These are phyloP conservation scores for Globisporangium carolinianum DNA, from an alignment of 352 stramenopile genomes.

Conservation along the genomic window DNA sequence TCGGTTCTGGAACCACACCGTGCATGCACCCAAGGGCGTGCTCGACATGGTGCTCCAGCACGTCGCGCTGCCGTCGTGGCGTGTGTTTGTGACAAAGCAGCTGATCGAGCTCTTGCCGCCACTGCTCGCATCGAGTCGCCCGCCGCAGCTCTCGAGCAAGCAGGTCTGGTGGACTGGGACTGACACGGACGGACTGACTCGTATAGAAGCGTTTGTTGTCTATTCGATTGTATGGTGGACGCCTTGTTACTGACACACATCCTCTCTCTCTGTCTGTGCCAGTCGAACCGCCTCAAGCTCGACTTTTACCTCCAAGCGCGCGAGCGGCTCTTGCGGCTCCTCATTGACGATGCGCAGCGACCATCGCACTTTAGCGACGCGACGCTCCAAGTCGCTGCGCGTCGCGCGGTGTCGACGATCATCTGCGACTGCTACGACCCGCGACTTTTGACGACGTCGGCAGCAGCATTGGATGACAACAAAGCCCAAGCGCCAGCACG, in stretches of 20 bases:
- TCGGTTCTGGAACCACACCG: conserved; percentile 80
- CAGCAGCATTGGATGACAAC: conserved; percentile 8
- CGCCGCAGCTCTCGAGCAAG: conserved; percentile 38
- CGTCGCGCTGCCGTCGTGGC: conserved; percentile 52
- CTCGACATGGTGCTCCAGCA: conserved; percentile 68
- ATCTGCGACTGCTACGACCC: conserved; percentile 76
- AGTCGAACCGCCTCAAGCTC: conserved; percentile 44
- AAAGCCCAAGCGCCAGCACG: conserved; percentile 11
- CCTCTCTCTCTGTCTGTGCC: not conserved
- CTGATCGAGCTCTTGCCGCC: conserved; percentile 68
- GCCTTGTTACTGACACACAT: conserved; percentile 2
- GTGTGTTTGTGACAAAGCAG: conserved; percentile 74
- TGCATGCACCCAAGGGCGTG: conserved; percentile 57
- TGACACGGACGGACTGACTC: too few species aligned
- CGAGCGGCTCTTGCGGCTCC: conserved; percentile 40
- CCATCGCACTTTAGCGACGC: conserved; percentile 43
- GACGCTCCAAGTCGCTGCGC: conserved; percentile 37
- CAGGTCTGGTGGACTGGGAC: conserved; percentile 16
- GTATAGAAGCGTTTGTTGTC: too few species aligned
- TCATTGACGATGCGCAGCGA: conserved; percentile 43
- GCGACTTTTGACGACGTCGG: conserved; percentile 18
- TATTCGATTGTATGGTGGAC: too few species aligned
- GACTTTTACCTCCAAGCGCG: conserved; percentile 58
- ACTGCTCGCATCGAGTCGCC: conserved; percentile 62
- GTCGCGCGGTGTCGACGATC: conserved; percentile 61